Evolutionary conservation across 2,329 filamentous ascomycete genomes (phyloP).

Genomic region (Ophiostoma pallidulum): DNA sequence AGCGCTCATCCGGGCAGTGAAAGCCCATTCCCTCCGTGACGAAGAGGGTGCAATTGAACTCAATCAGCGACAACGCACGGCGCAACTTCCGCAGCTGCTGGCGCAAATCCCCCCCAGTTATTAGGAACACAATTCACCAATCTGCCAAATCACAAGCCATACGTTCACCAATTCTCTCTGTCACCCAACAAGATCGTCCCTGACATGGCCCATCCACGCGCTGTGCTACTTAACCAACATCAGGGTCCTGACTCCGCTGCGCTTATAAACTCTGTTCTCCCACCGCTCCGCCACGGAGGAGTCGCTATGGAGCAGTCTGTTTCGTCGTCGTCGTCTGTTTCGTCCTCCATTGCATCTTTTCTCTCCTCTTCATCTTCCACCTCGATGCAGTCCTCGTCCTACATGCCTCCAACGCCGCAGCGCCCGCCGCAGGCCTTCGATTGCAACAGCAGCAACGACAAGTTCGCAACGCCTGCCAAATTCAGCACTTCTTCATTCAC

Average conservation of each 20-base stretch:
- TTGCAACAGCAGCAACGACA: not conserved
- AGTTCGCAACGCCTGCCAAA: not conserved
- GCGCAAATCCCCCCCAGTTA: too few species aligned
- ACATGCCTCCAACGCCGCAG: slow-evolving; percentile 3
- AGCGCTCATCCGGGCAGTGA: too few species aligned
- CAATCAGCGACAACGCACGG: too few species aligned
- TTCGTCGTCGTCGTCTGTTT: slow-evolving; percentile 9
- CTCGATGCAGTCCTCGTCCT: not conserved
- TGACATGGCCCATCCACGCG: slow-evolving; percentile 1
- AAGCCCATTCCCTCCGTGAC: too few species aligned
- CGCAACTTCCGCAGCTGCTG: too few species aligned
- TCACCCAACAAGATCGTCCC: too few species aligned
- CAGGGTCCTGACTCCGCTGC: not conserved
- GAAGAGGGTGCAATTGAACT: too few species aligned
- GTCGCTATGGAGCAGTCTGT: slow-evolving; percentile 14
- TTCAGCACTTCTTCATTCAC: not conserved
- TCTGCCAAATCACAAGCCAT: too few species aligned
- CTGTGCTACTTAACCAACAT: not conserved
- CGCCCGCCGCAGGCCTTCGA: not conserved
- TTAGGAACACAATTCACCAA: too few species aligned
- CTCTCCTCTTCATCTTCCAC: not conserved
- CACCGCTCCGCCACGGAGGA: slow-evolving; percentile 1
- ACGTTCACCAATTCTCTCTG: too few species aligned
- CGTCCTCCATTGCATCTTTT: slow-evolving; percentile 4
- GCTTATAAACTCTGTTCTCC: not conserved